These are phyloP conservation scores for Torulaspora maleeae DNA, from an alignment of 805 yeast genomes.

Conservation along the genomic window DNA sequence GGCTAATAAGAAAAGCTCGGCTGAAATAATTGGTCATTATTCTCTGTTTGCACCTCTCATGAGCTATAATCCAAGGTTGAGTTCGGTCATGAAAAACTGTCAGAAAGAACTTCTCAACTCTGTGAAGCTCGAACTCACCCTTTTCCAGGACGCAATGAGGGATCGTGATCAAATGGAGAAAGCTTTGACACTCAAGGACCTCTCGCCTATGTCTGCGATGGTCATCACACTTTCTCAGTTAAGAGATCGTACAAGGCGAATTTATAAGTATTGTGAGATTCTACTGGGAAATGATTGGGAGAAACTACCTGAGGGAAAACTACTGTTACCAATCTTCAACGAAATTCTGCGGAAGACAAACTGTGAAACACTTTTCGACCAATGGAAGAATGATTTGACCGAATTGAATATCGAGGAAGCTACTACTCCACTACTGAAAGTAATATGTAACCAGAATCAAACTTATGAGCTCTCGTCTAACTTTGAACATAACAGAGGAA, in stretches of 20 bases:
- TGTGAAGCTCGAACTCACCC: constrained; percentile 44
- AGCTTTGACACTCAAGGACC: constrained; percentile 40
- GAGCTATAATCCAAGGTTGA: constrained; percentile 45
- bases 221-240: constrained; percentile 53
- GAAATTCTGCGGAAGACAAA: constrained; percentile 46
- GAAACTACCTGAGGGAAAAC: constrained; percentile 60
- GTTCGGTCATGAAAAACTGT: constrained; percentile 56
- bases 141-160: constrained; percentile 40
- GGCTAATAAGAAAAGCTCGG: constrained; percentile 37
- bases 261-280: constrained; percentile 44
- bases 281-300: constrained; percentile 61
- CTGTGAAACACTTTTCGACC: constrained; percentile 38
- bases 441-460: constrained; percentile 29
- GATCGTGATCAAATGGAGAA: constrained; percentile 35
- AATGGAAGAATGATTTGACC: constrained; percentile 45
- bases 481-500: constrained; percentile 43
- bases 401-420: constrained; percentile 19
- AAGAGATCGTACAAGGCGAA: constrained; percentile 39
- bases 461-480: constrained; percentile 42
- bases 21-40: constrained; percentile 50
- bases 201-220: constrained; percentile 46
- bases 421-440: constrained; percentile 40
- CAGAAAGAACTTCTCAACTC: constrained; percentile 48
- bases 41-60: constrained; percentile 47
- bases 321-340: constrained; percentile 48